These are phyloP conservation scores for Penicillium sp. DNA, from an alignment of 2,329 filamentous ascomycete genomes.

Conservation along the genomic window DNA sequence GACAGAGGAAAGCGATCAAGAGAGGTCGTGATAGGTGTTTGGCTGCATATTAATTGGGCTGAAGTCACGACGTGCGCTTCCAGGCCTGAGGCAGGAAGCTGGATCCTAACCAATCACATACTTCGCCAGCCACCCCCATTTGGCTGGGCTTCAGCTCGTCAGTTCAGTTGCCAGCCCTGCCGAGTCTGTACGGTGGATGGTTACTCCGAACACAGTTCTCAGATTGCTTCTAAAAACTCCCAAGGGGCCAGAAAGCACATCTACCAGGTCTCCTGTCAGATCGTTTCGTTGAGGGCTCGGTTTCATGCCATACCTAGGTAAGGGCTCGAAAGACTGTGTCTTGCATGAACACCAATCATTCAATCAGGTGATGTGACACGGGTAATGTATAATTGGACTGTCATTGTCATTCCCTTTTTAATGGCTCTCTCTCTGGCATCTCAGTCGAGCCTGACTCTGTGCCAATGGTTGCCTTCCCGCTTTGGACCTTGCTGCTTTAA, in stretches of 20 bases:
- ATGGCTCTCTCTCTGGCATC: background rate
- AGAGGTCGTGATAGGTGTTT: slow-evolving; percentile 13
- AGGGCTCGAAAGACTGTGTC: background rate
- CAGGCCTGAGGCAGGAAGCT: slow-evolving; percentile 20
- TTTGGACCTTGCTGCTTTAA: background rate
- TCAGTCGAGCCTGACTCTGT: background rate
- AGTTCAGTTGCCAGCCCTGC: slow-evolving; percentile 1
- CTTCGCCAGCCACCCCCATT: slow-evolving; percentile 22
- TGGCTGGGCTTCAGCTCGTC: slow-evolving; percentile 7
- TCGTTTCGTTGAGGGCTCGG: background rate
- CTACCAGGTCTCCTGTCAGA: background rate
- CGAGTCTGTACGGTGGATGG: background rate
- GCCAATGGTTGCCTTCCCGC: background rate
- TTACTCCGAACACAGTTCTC: background rate
- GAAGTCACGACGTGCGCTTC: slow-evolving; percentile 10
- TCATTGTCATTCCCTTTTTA: background rate
- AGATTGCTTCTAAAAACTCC: background rate
- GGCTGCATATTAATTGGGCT: slow-evolving; percentile 16
- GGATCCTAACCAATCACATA: slow-evolving; percentile 19
- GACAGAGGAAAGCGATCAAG: slow-evolving; percentile 8
- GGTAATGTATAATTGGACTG: slow-evolving; percentile 5
- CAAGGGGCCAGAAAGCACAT: background rate
- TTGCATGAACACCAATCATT: slow-evolving; percentile 12
- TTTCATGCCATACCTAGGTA: background rate
- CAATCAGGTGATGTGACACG: slow-evolving; percentile 1